Conservation (phyloP, 306 rosid species). For the Crotalaria pallida region DNA sequence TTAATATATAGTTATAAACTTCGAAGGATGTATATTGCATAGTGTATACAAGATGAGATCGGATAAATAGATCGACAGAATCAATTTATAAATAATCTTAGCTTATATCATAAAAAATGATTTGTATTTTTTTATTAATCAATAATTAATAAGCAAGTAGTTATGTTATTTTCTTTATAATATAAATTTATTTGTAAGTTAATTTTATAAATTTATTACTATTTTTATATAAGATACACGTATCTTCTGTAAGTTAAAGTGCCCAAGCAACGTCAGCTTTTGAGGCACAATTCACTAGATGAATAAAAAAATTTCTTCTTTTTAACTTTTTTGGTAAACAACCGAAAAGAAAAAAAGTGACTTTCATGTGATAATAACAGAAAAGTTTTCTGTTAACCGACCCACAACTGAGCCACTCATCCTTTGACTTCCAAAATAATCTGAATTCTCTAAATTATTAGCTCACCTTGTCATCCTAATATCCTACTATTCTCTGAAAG, state of each 20-base stretch:
- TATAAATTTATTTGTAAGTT: no score
- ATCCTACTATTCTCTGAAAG: no score
- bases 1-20: no score
- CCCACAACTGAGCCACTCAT: slow-evolving; percentile 30
- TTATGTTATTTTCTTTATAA: no score
- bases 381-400: slow-evolving; percentile 17
- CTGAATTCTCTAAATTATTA: background rate
- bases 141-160: no score
- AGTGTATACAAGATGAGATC: no score
- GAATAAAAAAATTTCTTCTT: background rate
- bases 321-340: background rate
- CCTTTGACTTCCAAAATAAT: slow-evolving; percentile 3
- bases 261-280: background rate
- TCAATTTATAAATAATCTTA: no score
- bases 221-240: no score
- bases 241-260: background rate
- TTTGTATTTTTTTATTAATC: no score
- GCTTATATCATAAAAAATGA: no score
- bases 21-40: background rate
- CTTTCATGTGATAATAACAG: slow-evolving; percentile 14
- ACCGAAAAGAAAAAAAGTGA: background rate
- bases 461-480: background rate
- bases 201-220: no score
- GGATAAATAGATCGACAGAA: no score
- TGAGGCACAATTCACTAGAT: background rate